A percentile compares a stretch with the other conserved stretches of the same genome.
These are phyloP conservation scores for Globisporangium uncinulatum DNA, from an alignment of 352 stramenopile genomes.

Conservation along the genomic window DNA sequence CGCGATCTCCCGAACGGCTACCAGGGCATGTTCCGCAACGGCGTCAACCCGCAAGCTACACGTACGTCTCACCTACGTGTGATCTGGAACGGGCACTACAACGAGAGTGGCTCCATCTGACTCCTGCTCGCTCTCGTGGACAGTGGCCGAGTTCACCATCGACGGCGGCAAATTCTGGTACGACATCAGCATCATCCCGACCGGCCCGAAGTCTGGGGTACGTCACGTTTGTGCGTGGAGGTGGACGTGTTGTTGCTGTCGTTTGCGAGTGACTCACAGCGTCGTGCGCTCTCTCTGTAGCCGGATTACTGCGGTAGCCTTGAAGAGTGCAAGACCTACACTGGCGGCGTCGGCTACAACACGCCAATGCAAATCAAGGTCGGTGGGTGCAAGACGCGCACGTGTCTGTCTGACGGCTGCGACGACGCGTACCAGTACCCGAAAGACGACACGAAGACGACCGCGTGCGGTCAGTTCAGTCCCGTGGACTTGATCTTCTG, in stretches of 20 bases:
- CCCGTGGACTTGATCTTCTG: conserved; percentile 43
- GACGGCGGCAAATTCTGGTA: conserved; percentile 43
- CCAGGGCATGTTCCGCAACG: too few relatives aligned
- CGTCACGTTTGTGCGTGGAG: too few relatives aligned
- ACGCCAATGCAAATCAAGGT: conserved; percentile 56
- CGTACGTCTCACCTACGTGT: too few relatives aligned
- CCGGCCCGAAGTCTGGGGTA: conserved; percentile 2
- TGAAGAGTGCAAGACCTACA: conserved; percentile 45
- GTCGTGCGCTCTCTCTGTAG: conserved; percentile 9
- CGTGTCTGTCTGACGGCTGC: conserved; percentile 47
- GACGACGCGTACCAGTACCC: conserved; percentile 58
- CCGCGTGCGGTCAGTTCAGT: conserved; percentile 34
- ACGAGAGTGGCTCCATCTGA: too few relatives aligned
- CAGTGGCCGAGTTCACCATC: conserved; percentile 63
- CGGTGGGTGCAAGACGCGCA: conserved; percentile 36
- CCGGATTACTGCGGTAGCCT: conserved; percentile 50
- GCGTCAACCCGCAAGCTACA: too few relatives aligned
- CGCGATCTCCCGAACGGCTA: too few relatives aligned
- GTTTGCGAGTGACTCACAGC: too few relatives aligned
- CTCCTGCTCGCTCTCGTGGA: too few relatives aligned
- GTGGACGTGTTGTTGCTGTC: too few relatives aligned
- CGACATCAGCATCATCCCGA: conserved; percentile 77
- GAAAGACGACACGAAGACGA: conserved; percentile 72
- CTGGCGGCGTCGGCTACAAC: conserved; percentile 59
- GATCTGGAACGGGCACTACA: too few relatives aligned